Base-by-base conservation (phyloP, 805 yeast genomes). In the Nadsonia fulvescens region DNA sequence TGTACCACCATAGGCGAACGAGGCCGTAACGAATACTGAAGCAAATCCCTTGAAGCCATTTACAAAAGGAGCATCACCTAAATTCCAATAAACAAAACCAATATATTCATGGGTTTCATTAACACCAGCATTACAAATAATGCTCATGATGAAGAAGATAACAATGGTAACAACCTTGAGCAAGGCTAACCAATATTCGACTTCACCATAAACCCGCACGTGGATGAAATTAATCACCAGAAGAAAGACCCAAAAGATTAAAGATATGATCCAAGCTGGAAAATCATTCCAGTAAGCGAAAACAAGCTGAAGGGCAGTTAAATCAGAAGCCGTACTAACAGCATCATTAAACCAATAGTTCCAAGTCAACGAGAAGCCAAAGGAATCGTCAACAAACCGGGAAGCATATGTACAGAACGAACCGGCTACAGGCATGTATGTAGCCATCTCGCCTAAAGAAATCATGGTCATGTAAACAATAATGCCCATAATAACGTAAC, bases 151-250 rank as follows among this genome's bases (percentile, higher is more conserved):
- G 29, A 67, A 51, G 43, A 68, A 70, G 12, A 81, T 79, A 12
- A 68, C 42, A 40, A 76, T 62, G 18, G 76, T 62, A 27, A 73
- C 34, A 17, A 76, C 66, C 46, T 75, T 76, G 46, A 75, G 54
- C 10, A 62, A 40, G 1, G 76, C 68, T 37, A 69, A 60, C 72
- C 73, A 74, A 46, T 68, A 76, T 39, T 69, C 79, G n/a, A 66
- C 53, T 29, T 70, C 62, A 29, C 72, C 63, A 31, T 68, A 49
- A 14, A 63, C 61, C 32, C 48, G 49, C n/a, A 64, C 72, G 26
- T 63, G 65, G 32, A 64, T 52, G 20, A 62, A 49, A 40, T 66
- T 65, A 27, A 44, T 39, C 5, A 42, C 39, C 12, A 66, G 42
- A 3, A 68, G 47, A 23, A 62, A 47, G 9, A 55, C 51, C 69